Percentiles rank a stretch among this genome's conserved stretches.
These are phyloP conservation scores for Diaporthe citriasiana DNA, from an alignment of 2,329 filamentous ascomycete species.

Conservation along the genomic window DNA sequence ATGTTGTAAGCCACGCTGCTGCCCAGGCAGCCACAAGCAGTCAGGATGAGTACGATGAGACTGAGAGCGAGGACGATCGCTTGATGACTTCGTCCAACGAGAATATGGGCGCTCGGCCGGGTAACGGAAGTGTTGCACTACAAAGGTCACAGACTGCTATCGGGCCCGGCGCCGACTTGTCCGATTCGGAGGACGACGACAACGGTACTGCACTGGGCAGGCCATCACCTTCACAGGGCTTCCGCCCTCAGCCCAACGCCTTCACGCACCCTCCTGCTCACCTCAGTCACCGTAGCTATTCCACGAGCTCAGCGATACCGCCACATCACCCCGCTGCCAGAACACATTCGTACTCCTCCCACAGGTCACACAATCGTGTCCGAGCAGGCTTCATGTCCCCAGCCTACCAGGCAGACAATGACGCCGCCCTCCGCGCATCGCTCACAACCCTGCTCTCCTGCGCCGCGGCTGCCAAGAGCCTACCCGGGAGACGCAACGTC, in stretches of 20 bases:
- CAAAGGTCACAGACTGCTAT: conserved; percentile 54
- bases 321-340: conserved; percentile 57
- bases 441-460: conserved; percentile 97
- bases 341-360: conserved; percentile 56
- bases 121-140: conserved; percentile 41
- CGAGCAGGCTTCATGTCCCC: conserved; percentile 78
- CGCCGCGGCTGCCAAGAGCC: conserved; percentile 86
- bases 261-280: conserved; percentile 85
- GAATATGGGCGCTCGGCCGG: conserved; percentile 55
- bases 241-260: conserved; percentile 91
- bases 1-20: conserved; percentile 55
- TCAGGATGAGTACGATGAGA: conserved; percentile 95
- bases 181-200: conserved; percentile 72
- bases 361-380: conserved; percentile 63
- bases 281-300: conserved; percentile 63
- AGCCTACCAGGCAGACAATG: conserved; percentile 86
- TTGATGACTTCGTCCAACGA: conserved; percentile 72
- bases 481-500: conserved; percentile 73
- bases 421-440: conserved; percentile 91
- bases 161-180: conserved; percentile 53
- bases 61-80: conserved; percentile 88
- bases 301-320: conserved; percentile 61
- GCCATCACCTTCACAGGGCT: conserved; percentile 67
- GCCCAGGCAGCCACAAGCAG: conserved; percentile 74
- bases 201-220: conserved; percentile 84